Evolutionary conservation across 139 green algal genomes (phyloP).

Genomic region (Closterium sp.): DNA sequence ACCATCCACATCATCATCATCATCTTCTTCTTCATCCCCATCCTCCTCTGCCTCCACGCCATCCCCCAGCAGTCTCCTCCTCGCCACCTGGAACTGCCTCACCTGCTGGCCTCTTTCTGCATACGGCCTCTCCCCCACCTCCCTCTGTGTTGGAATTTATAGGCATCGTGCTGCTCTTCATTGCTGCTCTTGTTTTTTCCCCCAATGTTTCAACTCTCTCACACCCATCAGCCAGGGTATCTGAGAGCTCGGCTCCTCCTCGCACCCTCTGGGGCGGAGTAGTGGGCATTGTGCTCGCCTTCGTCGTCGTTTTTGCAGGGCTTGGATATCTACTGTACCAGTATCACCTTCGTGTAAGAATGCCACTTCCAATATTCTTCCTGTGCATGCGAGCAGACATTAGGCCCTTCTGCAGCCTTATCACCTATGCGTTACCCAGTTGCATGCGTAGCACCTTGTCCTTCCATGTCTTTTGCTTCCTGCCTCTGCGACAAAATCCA

Average conservation of each 20-base stretch:
- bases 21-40: no score
- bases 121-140: no score
- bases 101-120: no score
- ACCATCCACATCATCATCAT: no score
- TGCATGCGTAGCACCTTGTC: no score
- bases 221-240: background rate
- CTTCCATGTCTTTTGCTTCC: no score
- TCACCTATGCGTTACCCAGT: background rate
- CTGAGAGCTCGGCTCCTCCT: background rate
- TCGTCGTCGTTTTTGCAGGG: constrained; percentile 10
- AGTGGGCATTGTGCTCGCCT: constrained; percentile 17
- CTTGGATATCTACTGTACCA: constrained; percentile 51
- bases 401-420: background rate
- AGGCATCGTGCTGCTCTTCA: no score
- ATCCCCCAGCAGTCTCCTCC: no score
- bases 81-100: no score
- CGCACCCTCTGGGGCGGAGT: background rate
- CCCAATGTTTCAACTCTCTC: background rate
- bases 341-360: constrained; percentile 40
- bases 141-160: no score
- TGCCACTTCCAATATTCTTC: background rate
- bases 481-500: no score
- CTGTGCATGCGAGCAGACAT: background rate
- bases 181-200: background rate
- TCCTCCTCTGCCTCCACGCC: no score